A percentile compares a stretch with the other conserved stretches of the same genome.
phyloP scores from a whole-genome alignment of 2,329 filamentous ascomycete genomes.

The Xylaria sp. region DNA sequence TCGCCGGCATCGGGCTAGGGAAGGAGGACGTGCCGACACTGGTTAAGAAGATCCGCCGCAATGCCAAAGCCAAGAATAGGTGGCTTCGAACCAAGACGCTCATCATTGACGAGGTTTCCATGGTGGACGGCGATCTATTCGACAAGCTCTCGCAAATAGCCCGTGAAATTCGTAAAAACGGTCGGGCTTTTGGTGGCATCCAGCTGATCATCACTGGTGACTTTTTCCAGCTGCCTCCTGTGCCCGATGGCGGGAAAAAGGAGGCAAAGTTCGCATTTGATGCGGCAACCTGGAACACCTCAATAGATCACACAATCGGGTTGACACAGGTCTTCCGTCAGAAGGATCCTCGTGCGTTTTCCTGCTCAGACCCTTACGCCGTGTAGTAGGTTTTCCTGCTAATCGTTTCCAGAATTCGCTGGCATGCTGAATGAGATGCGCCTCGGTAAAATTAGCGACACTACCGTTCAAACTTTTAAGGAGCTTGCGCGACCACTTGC shows the following conservation, averaged over 20 bases:
- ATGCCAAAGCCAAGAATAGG: conserved; percentile 85
- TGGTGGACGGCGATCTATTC: conserved; percentile 97
- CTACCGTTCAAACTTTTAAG: conserved; percentile 81
- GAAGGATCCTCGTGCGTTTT: conserved; percentile 74
- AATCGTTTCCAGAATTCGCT: conserved; percentile 73
- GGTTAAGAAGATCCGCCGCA: conserved; percentile 89
- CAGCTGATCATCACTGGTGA: conserved; percentile 96
- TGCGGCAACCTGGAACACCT: conserved; percentile 89
- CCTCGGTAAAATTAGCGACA: conserved; percentile 80
- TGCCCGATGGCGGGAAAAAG: conserved; percentile 76
- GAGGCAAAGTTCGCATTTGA: conserved; percentile 92
- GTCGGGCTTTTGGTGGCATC: conserved; percentile 92
- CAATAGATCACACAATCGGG: conserved; percentile 94
- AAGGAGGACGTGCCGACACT: conserved; percentile 86
- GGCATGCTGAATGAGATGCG: conserved; percentile 98
- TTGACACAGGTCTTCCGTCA: conserved; percentile 97
- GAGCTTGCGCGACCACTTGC: conserved; percentile 75
- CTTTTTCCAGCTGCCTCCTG: conserved; percentile 96
- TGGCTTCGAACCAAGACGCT: conserved; percentile 91
- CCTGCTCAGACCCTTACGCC: neutral
- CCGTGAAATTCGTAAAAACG: conserved; percentile 86
- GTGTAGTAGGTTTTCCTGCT: neutral
- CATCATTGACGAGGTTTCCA: conserved; percentile 94
- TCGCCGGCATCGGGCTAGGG: conserved; percentile 92
- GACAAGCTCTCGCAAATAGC: conserved; percentile 95